Percentiles rank a stretch among this genome's conserved stretches.
These are phyloP conservation scores for Monosporascus sp. DNA, from an alignment of 2,329 filamentous ascomycete species.

Conservation along the genomic window DNA sequence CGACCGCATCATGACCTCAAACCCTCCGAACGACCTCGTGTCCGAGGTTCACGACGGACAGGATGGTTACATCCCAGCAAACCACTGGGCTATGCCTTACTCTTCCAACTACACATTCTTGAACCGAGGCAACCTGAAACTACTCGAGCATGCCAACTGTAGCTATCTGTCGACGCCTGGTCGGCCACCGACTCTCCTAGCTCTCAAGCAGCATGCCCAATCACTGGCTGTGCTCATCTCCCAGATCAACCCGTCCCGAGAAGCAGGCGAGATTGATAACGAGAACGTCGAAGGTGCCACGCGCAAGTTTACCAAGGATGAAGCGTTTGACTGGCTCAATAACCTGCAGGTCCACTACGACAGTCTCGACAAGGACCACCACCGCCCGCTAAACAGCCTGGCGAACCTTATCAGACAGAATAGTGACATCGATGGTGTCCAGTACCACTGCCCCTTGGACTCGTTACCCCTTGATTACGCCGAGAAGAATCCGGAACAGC, in stretches of 20 bases:
- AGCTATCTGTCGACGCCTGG: constrained; percentile 49
- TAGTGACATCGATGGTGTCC: constrained; percentile 34
- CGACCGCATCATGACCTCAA: constrained; percentile 6
- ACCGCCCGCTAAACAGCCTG: constrained; percentile 40
- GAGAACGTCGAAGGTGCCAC: constrained; percentile 10
- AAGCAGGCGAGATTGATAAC: constrained; percentile 24
- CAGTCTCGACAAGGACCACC: constrained; percentile 42
- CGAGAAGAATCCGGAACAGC: constrained; percentile 10
- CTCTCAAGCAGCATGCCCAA: constrained; percentile 56
- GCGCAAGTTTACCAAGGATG: constrained; percentile 31
- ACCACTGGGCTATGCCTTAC: constrained; percentile 36
- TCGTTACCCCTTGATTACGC: constrained; percentile 14
- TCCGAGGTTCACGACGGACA: constrained; percentile 21
- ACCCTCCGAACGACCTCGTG: constrained; percentile 4
- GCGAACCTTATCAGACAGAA: constrained; percentile 39
- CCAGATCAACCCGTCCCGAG: constrained; percentile 35
- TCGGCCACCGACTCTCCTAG: constrained; percentile 46
- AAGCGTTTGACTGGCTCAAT: constrained; percentile 54
- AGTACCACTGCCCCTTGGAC: constrained; percentile 42
- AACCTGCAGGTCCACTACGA: constrained; percentile 43
- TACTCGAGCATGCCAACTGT: constrained; percentile 49
- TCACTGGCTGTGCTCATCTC: constrained; percentile 49
- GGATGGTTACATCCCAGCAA: constrained; percentile 32
- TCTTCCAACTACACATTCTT: constrained; percentile 32
- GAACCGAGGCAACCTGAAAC: constrained; percentile 21